Base-by-base conservation (phyloP, 1,139 yeast species). In the Hyphopichia khmerensis region DNA sequence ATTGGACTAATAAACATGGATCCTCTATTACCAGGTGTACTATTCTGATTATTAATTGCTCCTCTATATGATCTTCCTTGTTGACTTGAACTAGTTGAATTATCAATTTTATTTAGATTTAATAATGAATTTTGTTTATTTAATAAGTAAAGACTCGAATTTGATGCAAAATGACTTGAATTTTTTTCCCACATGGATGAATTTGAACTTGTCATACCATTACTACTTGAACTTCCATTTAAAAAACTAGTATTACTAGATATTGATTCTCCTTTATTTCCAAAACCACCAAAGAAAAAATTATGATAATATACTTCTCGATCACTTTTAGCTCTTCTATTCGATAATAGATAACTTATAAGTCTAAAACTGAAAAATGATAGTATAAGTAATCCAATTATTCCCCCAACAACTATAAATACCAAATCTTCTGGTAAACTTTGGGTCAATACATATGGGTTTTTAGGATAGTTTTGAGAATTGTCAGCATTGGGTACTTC, bases 351-450 rank as follows among this genome's bases (percentile, higher is more conserved):
- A 51, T 59, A 62, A 9, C 55, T 48, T 16, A 57, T 49, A 5
- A 67, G 38, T 39, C 68, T 56, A 42, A 59, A 60, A 5, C 50
- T 21, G 2, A 60, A 41, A 2, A 65, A 38, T 7, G 56, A 46
- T 10, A 60, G 35, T 4, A 71, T 44, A 2, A 64, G 24, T 6
- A 63, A 52, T 3, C 62, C 62, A 2, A 74, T 43, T 9, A 72
- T 54, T 0, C 62, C 63, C 1, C 79, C 80, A 10, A 72, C 60
- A 1, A 72, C 58, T 17, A 75, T 69, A 51, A 76, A 75, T n/a
- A 75, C 69, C 16, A 76, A 55, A 30, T 70, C 69, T 30, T 59
- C 55, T 0, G 72, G 68, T 35, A 64, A 50, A 3, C 45, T 41
- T 4, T 64, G 43, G n/a, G 42, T 39, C 10, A 45, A 40, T 8